Base-by-base conservation (phyloP, 306 rosid genomes). In the Datisca glomerata region DNA sequence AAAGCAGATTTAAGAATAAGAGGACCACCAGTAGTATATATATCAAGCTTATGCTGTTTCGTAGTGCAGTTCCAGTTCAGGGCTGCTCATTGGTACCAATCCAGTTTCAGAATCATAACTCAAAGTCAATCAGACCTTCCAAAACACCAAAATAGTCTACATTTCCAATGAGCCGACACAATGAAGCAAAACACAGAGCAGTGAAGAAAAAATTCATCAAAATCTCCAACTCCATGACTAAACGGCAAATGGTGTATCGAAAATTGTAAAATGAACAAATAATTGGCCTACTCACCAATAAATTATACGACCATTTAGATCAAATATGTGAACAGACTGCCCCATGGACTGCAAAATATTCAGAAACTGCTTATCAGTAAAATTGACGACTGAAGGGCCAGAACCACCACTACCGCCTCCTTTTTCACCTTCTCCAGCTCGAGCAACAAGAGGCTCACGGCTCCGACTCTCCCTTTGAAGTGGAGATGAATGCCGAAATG, bases 341-440 rank as follows among this genome's bases (percentile, higher is more conserved):
- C 98, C 98, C 76, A 91, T 70, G 18, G 96, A 91, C 69, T 91
- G 94, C 80, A 91, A 71, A 41, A 85, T 91, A 71, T 78, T 91
- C 42, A 75, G 72, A 69, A 71, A 85, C 43, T 85, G 96, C 41
- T 47, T 70, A 43, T 78, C 74, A 21, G 76, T 75, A 40, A 78
- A 78, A 59, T 78, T 80, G n/a, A 73, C 80, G 11, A 86, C 74
- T 0, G 86, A 67, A 27, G 94, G 83, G 14, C 73, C 81, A 16
- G 51, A 12, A 9, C 39, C 43, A 4, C 45, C 51, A 2, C 60
- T 65, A 3, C 53, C 51, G 1, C 49, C 47, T 5, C 49, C 74
- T 14, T 20, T 78, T 4, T 22, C 41, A 4, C 42, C 48, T 19
- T 20, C 19, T 5, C 37, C 43, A 39, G 12, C 19, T 5, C 37